Evolutionary conservation across 2,329 filamentous ascomycete species (phyloP).

Genomic region (Endoconidiophora polonica): DNA sequence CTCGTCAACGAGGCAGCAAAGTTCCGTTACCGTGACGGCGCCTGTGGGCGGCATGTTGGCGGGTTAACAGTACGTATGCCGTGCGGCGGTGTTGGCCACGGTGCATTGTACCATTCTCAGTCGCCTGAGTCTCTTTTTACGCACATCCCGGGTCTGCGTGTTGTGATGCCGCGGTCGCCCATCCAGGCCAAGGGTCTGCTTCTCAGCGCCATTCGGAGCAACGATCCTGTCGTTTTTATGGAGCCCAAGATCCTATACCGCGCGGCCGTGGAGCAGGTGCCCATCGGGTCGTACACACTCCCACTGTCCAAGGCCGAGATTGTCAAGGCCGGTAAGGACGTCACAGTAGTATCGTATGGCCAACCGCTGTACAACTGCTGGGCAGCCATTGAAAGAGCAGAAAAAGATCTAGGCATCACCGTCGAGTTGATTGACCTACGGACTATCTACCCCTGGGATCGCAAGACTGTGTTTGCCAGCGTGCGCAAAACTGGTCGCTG

Average conservation of each 20-base stretch:
- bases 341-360: conserved; percentile 79
- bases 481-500: conserved; percentile 76
- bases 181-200: conserved; percentile 78
- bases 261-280: conserved; percentile 82
- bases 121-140: conserved; percentile 79
- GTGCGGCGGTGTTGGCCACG: conserved; percentile 75
- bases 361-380: conserved; percentile 76
- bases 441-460: conserved; percentile 85
- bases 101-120: conserved; percentile 75
- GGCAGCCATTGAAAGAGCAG: conserved; percentile 56
- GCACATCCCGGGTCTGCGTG: conserved; percentile 69
- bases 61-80: conserved; percentile 84
- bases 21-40: conserved; percentile 58
- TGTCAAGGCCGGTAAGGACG: conserved; percentile 59
- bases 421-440: conserved; percentile 77
- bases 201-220: conserved; percentile 57
- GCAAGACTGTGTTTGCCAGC: conserved; percentile 61
- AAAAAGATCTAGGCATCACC: conserved; percentile 58
- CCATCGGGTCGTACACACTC: conserved; percentile 61
- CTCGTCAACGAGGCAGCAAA: conserved; percentile 88
- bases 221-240: conserved; percentile 84
- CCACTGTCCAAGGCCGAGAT: conserved; percentile 76
- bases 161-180: conserved; percentile 74
- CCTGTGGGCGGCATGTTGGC: conserved; percentile 44
- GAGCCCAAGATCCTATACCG: conserved; percentile 89